Conservation (phyloP, 2,329 filamentous ascomycete genomes). For the Ustilaginoidea virens region DNA sequence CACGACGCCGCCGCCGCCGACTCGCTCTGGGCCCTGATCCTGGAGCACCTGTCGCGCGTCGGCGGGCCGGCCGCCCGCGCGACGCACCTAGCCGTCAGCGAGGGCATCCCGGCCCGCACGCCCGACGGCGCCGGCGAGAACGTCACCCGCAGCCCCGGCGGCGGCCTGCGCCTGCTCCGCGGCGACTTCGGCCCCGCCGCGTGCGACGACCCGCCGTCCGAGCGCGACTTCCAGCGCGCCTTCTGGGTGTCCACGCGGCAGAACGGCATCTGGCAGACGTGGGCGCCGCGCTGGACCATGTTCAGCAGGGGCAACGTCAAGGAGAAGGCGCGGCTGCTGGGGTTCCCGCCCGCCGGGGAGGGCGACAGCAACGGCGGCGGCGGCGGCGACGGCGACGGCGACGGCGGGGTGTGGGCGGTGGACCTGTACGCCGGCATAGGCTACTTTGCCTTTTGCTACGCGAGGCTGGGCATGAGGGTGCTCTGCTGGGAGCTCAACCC, state of each 20-base stretch:
- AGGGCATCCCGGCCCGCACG: constrained; percentile 36
- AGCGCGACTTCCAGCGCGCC: constrained; percentile 44
- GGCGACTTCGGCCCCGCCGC: constrained; percentile 56
- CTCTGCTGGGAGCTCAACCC: constrained; percentile 85
- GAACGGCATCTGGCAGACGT: constrained; percentile 67
- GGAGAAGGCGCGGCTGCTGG: constrained; percentile 67
- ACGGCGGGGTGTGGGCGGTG: constrained; percentile 36
- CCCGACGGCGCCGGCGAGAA: constrained; percentile 36
- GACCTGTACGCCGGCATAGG: constrained; percentile 90
- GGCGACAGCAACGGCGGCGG: background rate
- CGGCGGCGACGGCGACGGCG: background rate
- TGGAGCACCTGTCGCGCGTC: constrained; percentile 28
- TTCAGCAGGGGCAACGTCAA: constrained; percentile 83
- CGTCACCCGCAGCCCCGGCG: constrained; percentile 55
- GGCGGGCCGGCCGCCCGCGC: constrained; percentile 17
- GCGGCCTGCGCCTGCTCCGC: constrained; percentile 50
- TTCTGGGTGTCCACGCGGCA: constrained; percentile 72
- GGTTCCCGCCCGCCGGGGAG: constrained; percentile 19
- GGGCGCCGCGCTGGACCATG: constrained; percentile 87
- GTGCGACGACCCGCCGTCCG: constrained; percentile 13
- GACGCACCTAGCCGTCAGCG: constrained; percentile 45
- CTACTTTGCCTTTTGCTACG: constrained; percentile 83
- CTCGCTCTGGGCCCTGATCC: constrained; percentile 32
- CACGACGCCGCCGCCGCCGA: constrained; percentile 11
- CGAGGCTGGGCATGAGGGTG: constrained; percentile 53